Conservation (phyloP, 148 eudicot species). For the Rhododendron simsii region DNA sequence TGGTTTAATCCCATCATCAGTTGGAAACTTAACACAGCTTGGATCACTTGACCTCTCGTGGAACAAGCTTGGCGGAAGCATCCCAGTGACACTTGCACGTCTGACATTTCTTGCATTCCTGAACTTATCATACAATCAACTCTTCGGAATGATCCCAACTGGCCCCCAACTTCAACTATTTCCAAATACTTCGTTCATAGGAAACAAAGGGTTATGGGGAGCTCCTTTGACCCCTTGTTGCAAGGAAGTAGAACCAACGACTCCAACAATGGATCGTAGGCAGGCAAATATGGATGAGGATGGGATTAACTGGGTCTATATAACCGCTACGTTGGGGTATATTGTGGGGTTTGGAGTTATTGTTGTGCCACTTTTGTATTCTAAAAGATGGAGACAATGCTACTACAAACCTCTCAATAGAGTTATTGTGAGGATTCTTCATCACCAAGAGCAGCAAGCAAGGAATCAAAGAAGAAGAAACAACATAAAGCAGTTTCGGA, state of each 20-base stretch:
- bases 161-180: slow-evolving; percentile 28
- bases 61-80: slow-evolving; percentile 19
- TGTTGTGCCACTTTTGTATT: too few relatives aligned
- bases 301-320: too few relatives aligned
- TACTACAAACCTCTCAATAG: too few relatives aligned
- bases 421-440: too few relatives aligned
- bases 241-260: not conserved
- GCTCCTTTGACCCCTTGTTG: slow-evolving; percentile 15
- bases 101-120: slow-evolving; percentile 29
- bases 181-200: slow-evolving; percentile 5
- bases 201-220: slow-evolving; percentile 32
- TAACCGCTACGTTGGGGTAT: too few relatives aligned
- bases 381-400: too few relatives aligned
- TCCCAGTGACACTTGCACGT: slow-evolving; percentile 14
- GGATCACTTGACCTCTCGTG: slow-evolving; percentile 9
- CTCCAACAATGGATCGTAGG: not conserved
- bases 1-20: slow-evolving; percentile 28
- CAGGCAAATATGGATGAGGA: too few relatives aligned
- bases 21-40: slow-evolving; percentile 21
- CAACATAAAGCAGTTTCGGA: too few relatives aligned
- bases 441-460: too few relatives aligned
- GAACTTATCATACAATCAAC: slow-evolving; percentile 32
- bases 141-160: slow-evolving; percentile 26
- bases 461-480: too few relatives aligned
- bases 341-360: too few relatives aligned